Percentiles rank a stretch among this genome's conserved stretches.
Conservation (phyloP, 371 early-diverging fungal genomes). For the Sporodiniella umbellata region DNA sequence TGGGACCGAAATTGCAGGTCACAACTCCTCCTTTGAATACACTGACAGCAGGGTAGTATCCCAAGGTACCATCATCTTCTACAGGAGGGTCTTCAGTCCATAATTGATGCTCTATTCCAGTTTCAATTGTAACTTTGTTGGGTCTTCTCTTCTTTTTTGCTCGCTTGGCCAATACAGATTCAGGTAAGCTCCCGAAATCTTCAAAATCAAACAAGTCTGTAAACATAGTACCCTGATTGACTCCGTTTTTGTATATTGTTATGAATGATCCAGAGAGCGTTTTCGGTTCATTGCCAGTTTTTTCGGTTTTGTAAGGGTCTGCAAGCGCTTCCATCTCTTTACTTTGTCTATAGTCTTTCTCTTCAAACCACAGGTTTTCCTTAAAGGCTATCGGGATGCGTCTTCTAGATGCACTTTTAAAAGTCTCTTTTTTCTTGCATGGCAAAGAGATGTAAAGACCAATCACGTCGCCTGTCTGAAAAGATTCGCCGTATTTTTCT, state of each 20-base stretch:
- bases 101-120: slow-evolving; percentile 31
- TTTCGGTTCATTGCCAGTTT: slow-evolving; percentile 34
- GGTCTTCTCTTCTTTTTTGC: slow-evolving; percentile 40
- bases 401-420: slow-evolving; percentile 50
- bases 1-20: slow-evolving; percentile 66
- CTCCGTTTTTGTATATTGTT: slow-evolving; percentile 65
- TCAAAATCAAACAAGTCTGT: slow-evolving; percentile 55
- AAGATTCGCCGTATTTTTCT: slow-evolving; percentile 56
- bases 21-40: slow-evolving; percentile 66
- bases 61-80: slow-evolving; percentile 66
- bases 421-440: slow-evolving; percentile 25
- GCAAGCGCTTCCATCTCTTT: slow-evolving; percentile 53
- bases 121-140: slow-evolving; percentile 24
- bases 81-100: slow-evolving; percentile 52
- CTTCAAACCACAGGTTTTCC: slow-evolving; percentile 65
- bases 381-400: slow-evolving; percentile 63
- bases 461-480: slow-evolving; percentile 67
- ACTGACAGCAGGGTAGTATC: slow-evolving; percentile 68
- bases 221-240: slow-evolving; percentile 63
- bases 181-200: slow-evolving; percentile 46
- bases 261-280: slow-evolving; percentile 44
- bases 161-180: slow-evolving; percentile 29
- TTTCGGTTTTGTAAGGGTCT: slow-evolving; percentile 32
- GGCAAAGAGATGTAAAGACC: slow-evolving; percentile 65
- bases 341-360: slow-evolving; percentile 60